phyloP scores from a whole-genome alignment of 2,329 filamentous ascomycete genomes.

The Rutstroemia sp. region DNA sequence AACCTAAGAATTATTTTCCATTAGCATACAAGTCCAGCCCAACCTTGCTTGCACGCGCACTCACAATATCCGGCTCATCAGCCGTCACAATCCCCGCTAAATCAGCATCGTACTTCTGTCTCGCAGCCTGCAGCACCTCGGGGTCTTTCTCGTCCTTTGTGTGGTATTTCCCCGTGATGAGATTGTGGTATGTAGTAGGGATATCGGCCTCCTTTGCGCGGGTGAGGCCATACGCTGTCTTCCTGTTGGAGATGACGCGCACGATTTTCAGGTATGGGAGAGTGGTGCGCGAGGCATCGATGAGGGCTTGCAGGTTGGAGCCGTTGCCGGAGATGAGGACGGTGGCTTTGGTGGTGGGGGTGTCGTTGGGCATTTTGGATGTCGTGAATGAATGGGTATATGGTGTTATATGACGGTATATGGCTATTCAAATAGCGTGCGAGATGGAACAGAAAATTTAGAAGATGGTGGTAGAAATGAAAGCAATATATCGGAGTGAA shows the following conservation, averaged over 20 bases:
- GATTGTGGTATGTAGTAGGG: constrained; percentile 58
- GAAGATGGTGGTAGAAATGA: too few species aligned
- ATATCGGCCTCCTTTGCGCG: constrained; percentile 53
- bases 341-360: constrained; percentile 36
- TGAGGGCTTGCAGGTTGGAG: constrained; percentile 63
- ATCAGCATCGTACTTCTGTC: constrained; percentile 58
- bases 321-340: constrained; percentile 62
- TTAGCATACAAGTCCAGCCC: background rate
- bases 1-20: constrained; percentile 30
- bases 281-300: constrained; percentile 37
- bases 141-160: constrained; percentile 32
- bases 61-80: constrained; percentile 41
- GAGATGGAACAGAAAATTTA: too few species aligned
- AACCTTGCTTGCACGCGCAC: background rate
- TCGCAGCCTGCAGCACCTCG: constrained; percentile 39
- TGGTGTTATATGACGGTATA: too few species aligned
- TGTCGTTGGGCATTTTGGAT: too few species aligned
- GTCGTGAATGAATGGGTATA: too few species aligned
- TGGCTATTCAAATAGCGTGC: too few species aligned
- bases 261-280: constrained; percentile 41
- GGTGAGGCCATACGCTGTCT: constrained; percentile 55
- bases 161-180: constrained; percentile 43
- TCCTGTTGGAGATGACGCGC: constrained; percentile 60
- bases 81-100: constrained; percentile 52
- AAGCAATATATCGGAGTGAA: too few species aligned